A percentile compares a stretch with the other conserved stretches of the same genome.
Conservation (phyloP, 768 basidiomycete species). For the Podaxis mareebaensis region DNA sequence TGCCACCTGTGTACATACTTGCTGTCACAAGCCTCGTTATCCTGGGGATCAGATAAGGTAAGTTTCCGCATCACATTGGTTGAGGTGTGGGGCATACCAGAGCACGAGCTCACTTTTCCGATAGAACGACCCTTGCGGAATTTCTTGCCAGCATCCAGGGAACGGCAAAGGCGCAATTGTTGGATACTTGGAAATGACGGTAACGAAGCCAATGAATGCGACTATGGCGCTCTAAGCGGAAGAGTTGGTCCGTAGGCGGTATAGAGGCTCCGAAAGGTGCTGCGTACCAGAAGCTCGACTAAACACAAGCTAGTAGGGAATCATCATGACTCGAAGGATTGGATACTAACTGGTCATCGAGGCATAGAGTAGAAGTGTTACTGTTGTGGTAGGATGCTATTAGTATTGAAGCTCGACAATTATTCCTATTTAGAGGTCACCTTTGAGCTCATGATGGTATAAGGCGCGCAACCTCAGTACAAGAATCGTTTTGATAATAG, state of each 20-base stretch:
- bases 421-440: not conserved
- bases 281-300: not conserved
- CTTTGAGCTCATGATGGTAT: not conserved
- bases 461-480: not conserved
- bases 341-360: not conserved
- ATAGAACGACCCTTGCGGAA: not conserved
- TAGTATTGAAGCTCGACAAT: not conserved
- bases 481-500: not conserved
- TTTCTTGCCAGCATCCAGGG: not conserved
- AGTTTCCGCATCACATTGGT: not conserved
- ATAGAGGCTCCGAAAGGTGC: not conserved
- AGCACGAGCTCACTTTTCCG: not conserved
- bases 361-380: not conserved
- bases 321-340: not conserved
- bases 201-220: not conserved
- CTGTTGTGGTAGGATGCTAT: not conserved
- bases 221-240: not conserved
- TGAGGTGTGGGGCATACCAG: not conserved
- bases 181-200: not conserved
- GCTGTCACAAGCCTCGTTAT: not conserved
- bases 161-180: not conserved
- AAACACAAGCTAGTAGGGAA: not conserved
- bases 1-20: not conserved
- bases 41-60: not conserved
- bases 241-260: not conserved